These are phyloP conservation scores for Echeveria elegans DNA, from an alignment of 164 flowering plant genomes.

Conservation along the genomic window DNA sequence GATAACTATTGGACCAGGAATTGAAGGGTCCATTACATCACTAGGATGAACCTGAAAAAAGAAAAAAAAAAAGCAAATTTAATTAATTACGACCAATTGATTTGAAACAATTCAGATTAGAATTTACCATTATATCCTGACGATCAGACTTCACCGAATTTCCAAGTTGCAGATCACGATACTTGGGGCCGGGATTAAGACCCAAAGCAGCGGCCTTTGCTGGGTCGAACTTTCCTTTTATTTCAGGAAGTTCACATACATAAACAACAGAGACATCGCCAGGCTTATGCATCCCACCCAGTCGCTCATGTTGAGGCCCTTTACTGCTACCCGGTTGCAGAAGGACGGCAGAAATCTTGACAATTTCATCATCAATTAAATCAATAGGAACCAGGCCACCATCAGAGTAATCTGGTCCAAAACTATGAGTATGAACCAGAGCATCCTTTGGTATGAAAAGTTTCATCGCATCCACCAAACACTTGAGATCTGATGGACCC, in stretches of 20 bases:
- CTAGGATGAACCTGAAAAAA: conserved; percentile 69
- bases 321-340: conserved; percentile 27
- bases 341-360: too few species aligned
- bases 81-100: not conserved
- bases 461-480: conserved; percentile 50
- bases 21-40: conserved; percentile 83
- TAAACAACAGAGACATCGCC: too few species aligned
- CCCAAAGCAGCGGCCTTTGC: not conserved
- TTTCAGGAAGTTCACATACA: too few species aligned
- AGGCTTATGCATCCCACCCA: not conserved
- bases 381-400: too few species aligned
- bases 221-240: too few species aligned
- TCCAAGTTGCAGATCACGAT: too few species aligned
- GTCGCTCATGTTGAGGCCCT: conserved; percentile 12
- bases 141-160: too few species aligned
- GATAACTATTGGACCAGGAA: conserved; percentile 84
- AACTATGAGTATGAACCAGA: not conserved
- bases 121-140: too few species aligned
- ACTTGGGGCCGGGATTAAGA: too few species aligned
- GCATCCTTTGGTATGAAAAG: conserved; percentile 87
- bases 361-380: too few species aligned
- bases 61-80: not conserved
- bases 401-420: too few species aligned
- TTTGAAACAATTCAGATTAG: not conserved
- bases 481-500: conserved; percentile 42